These are phyloP conservation scores for Cordyceps cicadae DNA, from an alignment of 2,329 filamentous ascomycete genomes.

Conservation along the genomic window DNA sequence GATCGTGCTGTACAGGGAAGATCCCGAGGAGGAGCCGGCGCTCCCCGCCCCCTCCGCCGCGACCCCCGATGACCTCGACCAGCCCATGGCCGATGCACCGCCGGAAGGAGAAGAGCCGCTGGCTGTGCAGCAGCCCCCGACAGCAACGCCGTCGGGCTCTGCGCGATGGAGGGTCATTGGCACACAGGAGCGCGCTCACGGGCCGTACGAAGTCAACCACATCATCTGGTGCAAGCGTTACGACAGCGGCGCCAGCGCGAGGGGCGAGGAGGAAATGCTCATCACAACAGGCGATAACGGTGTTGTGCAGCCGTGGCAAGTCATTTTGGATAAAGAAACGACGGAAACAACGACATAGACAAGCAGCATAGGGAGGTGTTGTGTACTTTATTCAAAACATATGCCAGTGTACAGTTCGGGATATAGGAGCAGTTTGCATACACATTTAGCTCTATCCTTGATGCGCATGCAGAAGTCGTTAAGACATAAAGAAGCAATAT, in stretches of 20 bases:
- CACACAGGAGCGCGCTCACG: constrained; percentile 67
- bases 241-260: constrained; percentile 52
- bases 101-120: background rate
- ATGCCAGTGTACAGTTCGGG: background rate
- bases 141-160: constrained; percentile 11
- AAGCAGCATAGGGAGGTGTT: background rate
- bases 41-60: constrained; percentile 13
- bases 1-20: constrained; percentile 70
- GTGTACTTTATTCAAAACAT: background rate
- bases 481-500: constrained; percentile 6
- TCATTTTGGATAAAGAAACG: constrained; percentile 23
- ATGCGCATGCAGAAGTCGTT: background rate
- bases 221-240: constrained; percentile 76
- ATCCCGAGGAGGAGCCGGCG: constrained; percentile 12
- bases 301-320: constrained; percentile 71
- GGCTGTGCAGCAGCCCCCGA: background rate
- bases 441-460: background rate
- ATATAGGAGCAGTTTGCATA: background rate
- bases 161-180: constrained; percentile 66
- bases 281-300: constrained; percentile 91
- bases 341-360: background rate
- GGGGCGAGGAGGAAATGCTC: constrained; percentile 68
- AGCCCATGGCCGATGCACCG: constrained; percentile 21
- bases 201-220: constrained; percentile 91
- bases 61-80: constrained; percentile 14